Conservation (phyloP, 2,329 filamentous ascomycete species). For the Xylariaceae sp. region DNA sequence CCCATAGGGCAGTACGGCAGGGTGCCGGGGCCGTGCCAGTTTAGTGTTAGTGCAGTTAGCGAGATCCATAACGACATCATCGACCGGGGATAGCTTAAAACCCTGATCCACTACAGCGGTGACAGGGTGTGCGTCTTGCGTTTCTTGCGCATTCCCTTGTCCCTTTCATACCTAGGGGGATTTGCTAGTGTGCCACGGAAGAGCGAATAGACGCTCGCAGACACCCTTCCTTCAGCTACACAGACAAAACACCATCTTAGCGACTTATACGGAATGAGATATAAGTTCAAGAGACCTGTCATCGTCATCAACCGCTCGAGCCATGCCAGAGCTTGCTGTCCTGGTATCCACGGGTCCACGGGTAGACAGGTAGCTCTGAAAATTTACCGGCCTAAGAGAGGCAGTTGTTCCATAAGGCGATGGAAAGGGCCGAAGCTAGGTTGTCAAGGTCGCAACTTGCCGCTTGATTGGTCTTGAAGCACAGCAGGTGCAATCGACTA, state of each 20-base stretch:
- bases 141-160: background rate
- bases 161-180: background rate
- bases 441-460: no score
- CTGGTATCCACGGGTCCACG: no score
- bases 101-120: slow-evolving; percentile 7
- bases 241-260: no score
- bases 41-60: background rate
- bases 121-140: background rate
- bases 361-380: no score
- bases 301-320: no score
- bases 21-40: slow-evolving; percentile 9
- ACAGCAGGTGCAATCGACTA: background rate
- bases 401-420: slow-evolving; percentile 2
- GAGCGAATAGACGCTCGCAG: no score
- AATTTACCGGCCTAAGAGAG: background rate
- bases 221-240: no score
- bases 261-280: no score
- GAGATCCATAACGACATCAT: slow-evolving; percentile 16
- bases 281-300: no score
- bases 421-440: slow-evolving; percentile 16
- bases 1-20: slow-evolving; percentile 13
- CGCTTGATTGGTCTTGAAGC: slow-evolving; percentile 3
- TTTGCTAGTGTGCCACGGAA: no score
- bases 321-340: no score
- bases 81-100: slow-evolving; percentile 3